Base-by-base conservation (phyloP, 345 rosid genomes). In the Arabidopsis thaliana region DNA sequence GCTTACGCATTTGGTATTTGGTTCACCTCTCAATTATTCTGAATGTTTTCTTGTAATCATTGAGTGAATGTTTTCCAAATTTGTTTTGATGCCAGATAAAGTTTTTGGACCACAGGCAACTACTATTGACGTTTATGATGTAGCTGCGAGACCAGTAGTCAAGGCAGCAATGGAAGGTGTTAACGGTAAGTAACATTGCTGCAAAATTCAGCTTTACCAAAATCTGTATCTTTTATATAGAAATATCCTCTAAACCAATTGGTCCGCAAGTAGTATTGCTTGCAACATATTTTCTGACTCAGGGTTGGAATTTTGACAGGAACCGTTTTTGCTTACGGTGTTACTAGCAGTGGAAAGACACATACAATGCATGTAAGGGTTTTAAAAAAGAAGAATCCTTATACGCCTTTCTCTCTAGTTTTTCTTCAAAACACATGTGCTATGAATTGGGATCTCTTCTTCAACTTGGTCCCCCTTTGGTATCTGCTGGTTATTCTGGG, bases 161-260 rank as follows among this genome's bases (percentile, higher is more conserved):
- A 91, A 88, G 83, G 87, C 96, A 71, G 99, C 99, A 16, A 96
- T 96, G 99, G 99, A 96, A 81, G 99, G 99, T 78, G 86, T 96
- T 13, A 96, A 96, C 71, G 99, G 99, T 96, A 85, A 70, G 85
- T 20, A 52, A 16, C 32, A 51, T 61, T 5, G 61, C 71, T 72
- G 34, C 60, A 8, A 8, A 7, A n/a, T 11, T 42, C 51, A 16
- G 9, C 52, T 61, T 8, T 1, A 53, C 34, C 36, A 50, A n/a
- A n/a, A 25, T 40, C 59, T 50, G 24, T 65, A 12, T 40, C 2
- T 42, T 51, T 51, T 57, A 22, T n/a, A 25, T 25, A 16, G 70
- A 52, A 20, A 48, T 51, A 16, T 45, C 40, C 9, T 67, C 1
- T 12, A 2, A 10, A 16, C 48, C 16, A 46, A 48, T 13, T 60